These are phyloP conservation scores for Juncus effusus DNA, from an alignment of 176 grass and related monocot species.

Conservation along the genomic window DNA sequence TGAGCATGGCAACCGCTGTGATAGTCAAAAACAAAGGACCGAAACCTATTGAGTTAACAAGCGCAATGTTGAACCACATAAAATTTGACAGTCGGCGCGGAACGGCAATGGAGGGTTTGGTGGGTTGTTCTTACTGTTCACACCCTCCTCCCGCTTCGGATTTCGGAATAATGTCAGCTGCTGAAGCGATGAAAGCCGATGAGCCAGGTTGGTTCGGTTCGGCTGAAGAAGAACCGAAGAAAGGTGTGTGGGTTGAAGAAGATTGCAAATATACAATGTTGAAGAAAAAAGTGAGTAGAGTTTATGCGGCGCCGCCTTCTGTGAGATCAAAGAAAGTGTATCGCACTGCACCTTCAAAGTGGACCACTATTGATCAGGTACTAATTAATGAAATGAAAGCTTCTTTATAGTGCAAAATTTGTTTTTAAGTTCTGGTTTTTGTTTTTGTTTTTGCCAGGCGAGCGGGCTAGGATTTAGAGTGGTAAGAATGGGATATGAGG, in stretches of 20 bases:
- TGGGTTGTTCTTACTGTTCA: constrained; percentile 59
- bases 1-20: constrained; percentile 87
- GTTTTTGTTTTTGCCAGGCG: constrained; percentile 34
- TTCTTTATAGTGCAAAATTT: too few species aligned
- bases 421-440: background rate
- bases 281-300: constrained; percentile 72
- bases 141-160: constrained; percentile 49
- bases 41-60: constrained; percentile 65
- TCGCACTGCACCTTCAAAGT: constrained; percentile 73
- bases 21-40: constrained; percentile 68
- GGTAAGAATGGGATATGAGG: constrained; percentile 83
- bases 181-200: constrained; percentile 78
- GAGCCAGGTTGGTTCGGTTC: constrained; percentile 45
- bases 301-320: constrained; percentile 72
- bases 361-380: constrained; percentile 87
- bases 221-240: constrained; percentile 29
- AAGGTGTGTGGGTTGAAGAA: constrained; percentile 56
- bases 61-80: constrained; percentile 78
- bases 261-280: constrained; percentile 67
- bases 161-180: constrained; percentile 52
- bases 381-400: too few species aligned
- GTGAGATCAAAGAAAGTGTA: constrained; percentile 81
- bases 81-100: constrained; percentile 57
- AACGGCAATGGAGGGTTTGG: constrained; percentile 66
- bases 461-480: constrained; percentile 82